Evolutionary conservation across 1,284 basidiomycete species (phyloP).

Genomic region (Ustilago xerochloae): DNA sequence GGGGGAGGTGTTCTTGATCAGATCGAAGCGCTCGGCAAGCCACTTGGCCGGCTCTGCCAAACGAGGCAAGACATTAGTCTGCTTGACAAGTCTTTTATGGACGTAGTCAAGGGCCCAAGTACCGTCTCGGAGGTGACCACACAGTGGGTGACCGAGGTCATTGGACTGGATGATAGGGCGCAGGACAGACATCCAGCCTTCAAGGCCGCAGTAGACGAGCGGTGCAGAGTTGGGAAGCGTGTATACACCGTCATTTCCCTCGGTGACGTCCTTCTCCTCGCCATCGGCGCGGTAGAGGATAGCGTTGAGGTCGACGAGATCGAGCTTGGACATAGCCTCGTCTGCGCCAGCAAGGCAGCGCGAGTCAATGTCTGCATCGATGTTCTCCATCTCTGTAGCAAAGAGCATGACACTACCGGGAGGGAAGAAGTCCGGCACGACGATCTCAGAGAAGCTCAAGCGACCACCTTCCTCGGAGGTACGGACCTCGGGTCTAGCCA

Average conservation of each 20-base stretch:
- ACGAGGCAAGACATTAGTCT: conserved; percentile 45
- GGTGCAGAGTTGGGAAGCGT: conserved; percentile 40
- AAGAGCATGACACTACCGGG: conserved; percentile 64
- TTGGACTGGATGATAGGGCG: conserved; percentile 52
- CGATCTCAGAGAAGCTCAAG: conserved; percentile 52
- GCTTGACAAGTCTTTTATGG: conserved; percentile 75
- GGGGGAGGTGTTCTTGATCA: conserved; percentile 53
- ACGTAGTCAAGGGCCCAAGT: conserved; percentile 63
- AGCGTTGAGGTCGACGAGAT: conserved; percentile 60
- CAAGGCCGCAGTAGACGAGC: conserved; percentile 61
- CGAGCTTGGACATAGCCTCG: conserved; percentile 53
- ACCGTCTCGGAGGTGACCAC: conserved; percentile 59
- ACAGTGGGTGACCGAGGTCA: conserved; percentile 62
- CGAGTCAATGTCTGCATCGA: conserved; percentile 50
- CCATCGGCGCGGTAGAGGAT: conserved; percentile 63
- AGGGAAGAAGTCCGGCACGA: conserved; percentile 60
- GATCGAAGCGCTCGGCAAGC: conserved; percentile 59
- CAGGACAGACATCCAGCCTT: conserved; percentile 60
- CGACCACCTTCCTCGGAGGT: conserved; percentile 33
- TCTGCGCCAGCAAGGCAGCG: conserved; percentile 52
- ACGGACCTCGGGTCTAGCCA: conserved; percentile 46
- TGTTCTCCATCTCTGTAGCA: conserved; percentile 54
- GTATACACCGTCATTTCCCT: conserved; percentile 58
- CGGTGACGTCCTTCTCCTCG: conserved; percentile 61
- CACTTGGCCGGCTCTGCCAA: conserved; percentile 52